phyloP scores from a whole-genome alignment of 257 asterid species.

The Apocynum venetum region DNA sequence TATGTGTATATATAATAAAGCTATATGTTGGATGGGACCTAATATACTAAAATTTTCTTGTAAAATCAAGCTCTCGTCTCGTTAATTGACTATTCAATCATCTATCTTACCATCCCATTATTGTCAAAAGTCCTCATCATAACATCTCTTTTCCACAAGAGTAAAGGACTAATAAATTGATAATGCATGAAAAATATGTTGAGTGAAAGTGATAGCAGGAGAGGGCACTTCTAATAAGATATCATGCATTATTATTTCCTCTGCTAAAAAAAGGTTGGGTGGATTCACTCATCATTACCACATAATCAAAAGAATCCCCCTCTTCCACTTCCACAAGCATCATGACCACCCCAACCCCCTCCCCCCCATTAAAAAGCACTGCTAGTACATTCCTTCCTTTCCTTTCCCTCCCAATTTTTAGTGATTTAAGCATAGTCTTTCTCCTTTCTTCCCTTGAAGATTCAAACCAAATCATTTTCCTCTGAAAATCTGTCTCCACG shows the following conservation, averaged over 20 bases:
- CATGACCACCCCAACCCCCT: not conserved
- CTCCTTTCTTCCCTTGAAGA: conserved; percentile 17
- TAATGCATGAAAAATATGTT: not conserved
- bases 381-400: not conserved
- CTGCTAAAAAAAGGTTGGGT: conserved; percentile 15
- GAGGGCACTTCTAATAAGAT: conserved; percentile 4
- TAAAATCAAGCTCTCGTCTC: not conserved
- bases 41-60: no score
- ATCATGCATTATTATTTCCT: conserved; percentile 7
- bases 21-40: no score
- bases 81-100: not conserved
- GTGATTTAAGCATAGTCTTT: not conserved
- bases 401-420: conserved; percentile 2
- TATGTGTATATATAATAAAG: no score
- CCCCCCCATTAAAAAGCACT: not conserved
- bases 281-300: conserved; percentile 43
- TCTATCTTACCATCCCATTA: not conserved
- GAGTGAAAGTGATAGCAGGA: conserved; percentile 18
- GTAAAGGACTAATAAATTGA: not conserved
- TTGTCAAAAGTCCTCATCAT: not conserved
- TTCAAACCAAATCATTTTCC: conserved; percentile 46
- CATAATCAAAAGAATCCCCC: conserved; percentile 33
- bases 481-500: conserved; percentile 52
- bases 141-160: not conserved
- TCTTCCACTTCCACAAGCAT: conserved; percentile 20